Base-by-base conservation (phyloP, 2,329 filamentous ascomycete species). In the Aulographum hederae region DNA sequence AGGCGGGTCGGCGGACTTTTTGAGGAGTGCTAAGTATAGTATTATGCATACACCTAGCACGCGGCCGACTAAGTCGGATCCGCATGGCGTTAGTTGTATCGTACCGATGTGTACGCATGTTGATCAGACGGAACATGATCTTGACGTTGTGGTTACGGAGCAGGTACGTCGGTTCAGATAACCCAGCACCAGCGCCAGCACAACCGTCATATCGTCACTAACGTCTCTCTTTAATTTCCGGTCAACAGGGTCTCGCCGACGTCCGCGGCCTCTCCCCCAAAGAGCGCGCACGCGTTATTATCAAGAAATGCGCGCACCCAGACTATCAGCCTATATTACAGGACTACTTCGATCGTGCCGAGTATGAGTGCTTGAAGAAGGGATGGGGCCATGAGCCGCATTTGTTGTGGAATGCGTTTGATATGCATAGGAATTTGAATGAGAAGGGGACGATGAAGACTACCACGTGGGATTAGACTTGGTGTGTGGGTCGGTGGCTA, bases 91-190 rank as follows among this genome's bases (percentile, higher is more conserved):
- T 34, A 75, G 65, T 41, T 89, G 80, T 58, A 91, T 92, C 45
- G 80, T 92, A n/a, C 82, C 82, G 37, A 86, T 91, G 78, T 82
- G 76, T 58, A 91, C 81, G 3, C 84, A 92, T 57, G 65, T 91
- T 41, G 82, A 92, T 56, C 82, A 91, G 65, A 92, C 84, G 0
- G 84, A 92, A 60, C 82, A 91, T 54, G 84, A 92, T 50, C 66
- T 92, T 25, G 82, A 92, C 44, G 73, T 92, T n/a, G 57, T 92
- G 28, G 82, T 92, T n/a, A 73, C 69, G 0, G 69, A 73, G 48
- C 67, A 71, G 50, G 49, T 51, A 44, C 15, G 37, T 29, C 19
- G n/a, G n/a, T n/a, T n/a, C n/a, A n/a, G n/a, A n/a, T n/a, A n/a
- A n/a, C n/a, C n/a, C n/a, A n/a, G n/a, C n/a, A n/a, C n/a, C n/a